phyloP scores from a whole-genome alignment of 2,329 filamentous ascomycete species.

The Aureobasidium uvarum region DNA sequence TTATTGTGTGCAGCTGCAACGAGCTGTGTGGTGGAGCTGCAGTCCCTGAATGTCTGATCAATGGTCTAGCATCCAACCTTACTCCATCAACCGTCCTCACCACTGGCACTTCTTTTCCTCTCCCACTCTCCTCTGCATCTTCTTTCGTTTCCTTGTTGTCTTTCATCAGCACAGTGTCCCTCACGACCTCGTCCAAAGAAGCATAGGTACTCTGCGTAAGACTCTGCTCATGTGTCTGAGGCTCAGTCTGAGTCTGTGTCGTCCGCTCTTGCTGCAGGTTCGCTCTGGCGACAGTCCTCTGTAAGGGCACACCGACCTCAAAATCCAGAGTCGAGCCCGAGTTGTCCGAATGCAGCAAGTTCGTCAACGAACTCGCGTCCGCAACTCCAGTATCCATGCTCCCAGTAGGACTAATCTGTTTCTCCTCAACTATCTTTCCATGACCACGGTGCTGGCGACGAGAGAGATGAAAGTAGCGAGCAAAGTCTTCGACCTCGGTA shows the following conservation, averaged over 20 bases:
- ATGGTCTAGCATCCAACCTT: slow-evolving; percentile 2
- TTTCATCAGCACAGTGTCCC: not conserved
- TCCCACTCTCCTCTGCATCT: not conserved
- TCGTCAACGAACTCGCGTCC: not conserved
- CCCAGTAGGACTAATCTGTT: not conserved
- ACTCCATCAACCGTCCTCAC: slow-evolving; percentile 9
- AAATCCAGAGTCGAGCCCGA: slow-evolving; percentile 12
- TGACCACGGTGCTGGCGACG: not conserved
- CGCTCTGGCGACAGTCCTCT: not conserved
- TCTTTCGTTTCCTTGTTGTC: not conserved
- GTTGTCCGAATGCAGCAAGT: not conserved
- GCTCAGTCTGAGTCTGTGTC: slow-evolving; percentile 10
- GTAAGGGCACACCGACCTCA: slow-evolving; percentile 1
- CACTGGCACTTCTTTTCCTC: not conserved
- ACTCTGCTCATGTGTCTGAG: slow-evolving; percentile 1
- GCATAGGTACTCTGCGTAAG: not conserved
- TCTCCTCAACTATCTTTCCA: not conserved
- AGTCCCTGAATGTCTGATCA: slow-evolving; percentile 3
- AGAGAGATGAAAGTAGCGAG: not conserved
- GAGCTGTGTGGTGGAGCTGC: slow-evolving; percentile 12
- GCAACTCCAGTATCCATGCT: not conserved
- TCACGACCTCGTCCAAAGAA: not conserved
- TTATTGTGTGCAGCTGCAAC: not conserved
- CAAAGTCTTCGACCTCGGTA: slow-evolving; percentile 5
- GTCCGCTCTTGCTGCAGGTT: not conserved